Base-by-base conservation (phyloP, 1,284 basidiomycete species). In the Cryptococcus amylolentus region DNA sequence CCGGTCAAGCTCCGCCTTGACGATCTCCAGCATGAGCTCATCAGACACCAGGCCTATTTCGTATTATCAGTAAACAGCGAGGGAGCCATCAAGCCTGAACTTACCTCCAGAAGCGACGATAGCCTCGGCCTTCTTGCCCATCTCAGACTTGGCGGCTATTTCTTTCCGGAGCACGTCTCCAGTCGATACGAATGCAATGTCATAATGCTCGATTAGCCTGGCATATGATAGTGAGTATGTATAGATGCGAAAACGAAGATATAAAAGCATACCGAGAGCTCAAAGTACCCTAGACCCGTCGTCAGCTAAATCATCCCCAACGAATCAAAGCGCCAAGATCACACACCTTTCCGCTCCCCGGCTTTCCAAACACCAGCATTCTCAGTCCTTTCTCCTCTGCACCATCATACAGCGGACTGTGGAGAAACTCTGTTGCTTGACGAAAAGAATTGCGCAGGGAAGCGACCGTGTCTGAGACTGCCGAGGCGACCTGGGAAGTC, bases 291-390 rank as follows among this genome's bases (percentile, higher is more conserved):
- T 75, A 44, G 4, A 26, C 18, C 18, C 26, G 43, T 18, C 6
- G 40, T 49, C 50, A 57, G 51, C 37, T 16, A 23, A 42, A 23
- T 23, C 16, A 42, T 42, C 41, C 41, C 41, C 41, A 42, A 28
- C 8, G 4, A 23, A 14, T 35, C 8, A 28, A 20, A 20, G n/a
- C 42, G 18, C 38, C 13, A 16, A 27, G 31, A 14, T n/a, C 42
- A 64, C 75, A 54, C 52, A 78, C 72, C 69, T 75, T 75, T 18
- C 73, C 73, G 49, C 67, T 66, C 1, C 74, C 77, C 9, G 77
- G 77, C 61, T 78, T 77, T 26, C 77, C 77, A 61, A 78, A 77
- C 47, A 77, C 64, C 56, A 77, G 56, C 68, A 78, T 73, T 46
- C 76, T 62, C 51, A 78, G 52, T 6, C 70, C 71, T 28, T 58